Evolutionary conservation across 148 eudicot species (phyloP).

Genomic region (Rhododendron ovatum): DNA sequence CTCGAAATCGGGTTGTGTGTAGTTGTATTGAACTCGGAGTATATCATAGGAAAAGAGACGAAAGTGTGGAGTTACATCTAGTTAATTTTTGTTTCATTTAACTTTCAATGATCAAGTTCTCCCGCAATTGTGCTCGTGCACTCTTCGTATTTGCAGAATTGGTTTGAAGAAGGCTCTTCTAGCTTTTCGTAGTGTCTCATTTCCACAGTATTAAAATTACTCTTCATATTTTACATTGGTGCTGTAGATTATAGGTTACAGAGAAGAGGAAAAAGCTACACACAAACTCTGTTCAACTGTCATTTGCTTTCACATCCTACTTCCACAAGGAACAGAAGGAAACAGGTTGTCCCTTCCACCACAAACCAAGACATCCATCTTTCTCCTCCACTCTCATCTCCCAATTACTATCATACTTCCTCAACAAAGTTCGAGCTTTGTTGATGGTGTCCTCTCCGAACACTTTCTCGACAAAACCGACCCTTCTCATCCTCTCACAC

Average conservation of each 20-base stretch:
- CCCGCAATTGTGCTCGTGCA: neutral
- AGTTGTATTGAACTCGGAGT: neutral
- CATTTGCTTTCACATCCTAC: conserved; percentile 14
- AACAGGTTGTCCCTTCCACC: conserved; percentile 55
- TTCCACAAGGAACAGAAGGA: conserved; percentile 54
- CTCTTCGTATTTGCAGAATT: neutral
- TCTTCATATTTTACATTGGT: neutral
- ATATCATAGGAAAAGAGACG: neutral
- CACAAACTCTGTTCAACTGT: neutral
- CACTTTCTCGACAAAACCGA: conserved; percentile 29
- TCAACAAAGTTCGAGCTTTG: conserved; percentile 38
- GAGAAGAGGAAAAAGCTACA: neutral
- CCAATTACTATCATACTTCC: conserved; percentile 53
- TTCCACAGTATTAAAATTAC: neutral
- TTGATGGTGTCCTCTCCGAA: conserved; percentile 44
- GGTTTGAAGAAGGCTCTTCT: neutral
- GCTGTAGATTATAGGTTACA: neutral
- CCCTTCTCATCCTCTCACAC: conserved; percentile 45
- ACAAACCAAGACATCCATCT: conserved; percentile 34
- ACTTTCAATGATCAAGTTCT: neutral
- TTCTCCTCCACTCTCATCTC: conserved; percentile 46
- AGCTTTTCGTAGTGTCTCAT: neutral
- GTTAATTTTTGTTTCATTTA: neutral
- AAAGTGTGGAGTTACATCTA: neutral
- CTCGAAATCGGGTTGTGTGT: neutral